Conservation (phyloP, 2,329 filamentous ascomycete species). For the Periconia digitata region DNA sequence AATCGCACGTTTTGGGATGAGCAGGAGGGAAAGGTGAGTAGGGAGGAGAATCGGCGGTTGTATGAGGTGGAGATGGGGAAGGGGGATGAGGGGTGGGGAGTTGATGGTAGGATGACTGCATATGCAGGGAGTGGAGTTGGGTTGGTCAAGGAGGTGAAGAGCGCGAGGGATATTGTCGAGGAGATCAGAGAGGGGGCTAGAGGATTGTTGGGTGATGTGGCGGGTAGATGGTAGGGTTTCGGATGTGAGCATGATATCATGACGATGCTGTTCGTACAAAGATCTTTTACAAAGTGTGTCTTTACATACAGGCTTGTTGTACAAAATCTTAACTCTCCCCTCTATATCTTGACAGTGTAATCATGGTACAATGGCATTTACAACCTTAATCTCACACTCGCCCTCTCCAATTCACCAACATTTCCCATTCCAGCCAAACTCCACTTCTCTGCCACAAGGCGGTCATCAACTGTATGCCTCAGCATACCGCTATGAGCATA, state of each 20-base stretch:
- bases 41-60: slow-evolving; percentile 48
- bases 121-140: slow-evolving; percentile 66
- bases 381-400: slow-evolving; percentile 48
- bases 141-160: slow-evolving; percentile 54
- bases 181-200: slow-evolving; percentile 47
- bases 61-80: slow-evolving; percentile 53
- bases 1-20: slow-evolving; percentile 56
- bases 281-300: slow-evolving; percentile 1
- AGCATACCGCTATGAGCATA: slow-evolving; percentile 85
- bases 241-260: background rate
- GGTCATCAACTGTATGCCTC: slow-evolving; percentile 68
- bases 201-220: slow-evolving; percentile 24
- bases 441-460: slow-evolving; percentile 79
- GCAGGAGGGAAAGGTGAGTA: slow-evolving; percentile 40
- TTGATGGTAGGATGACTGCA: slow-evolving; percentile 57
- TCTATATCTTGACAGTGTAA: background rate
- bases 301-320: slow-evolving; percentile 17
- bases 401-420: slow-evolving; percentile 81
- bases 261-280: too few relatives aligned
- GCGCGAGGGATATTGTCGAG: slow-evolving; percentile 56
- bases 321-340: slow-evolving; percentile 7
- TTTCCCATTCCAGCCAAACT: slow-evolving; percentile 77
- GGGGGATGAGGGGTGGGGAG: slow-evolving; percentile 56
- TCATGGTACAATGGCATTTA: slow-evolving; percentile 13
- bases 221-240: background rate